Evolutionary conservation across 495 filamentous ascomycete species (phyloP).

Genomic region (Echria macrotheca): DNA sequence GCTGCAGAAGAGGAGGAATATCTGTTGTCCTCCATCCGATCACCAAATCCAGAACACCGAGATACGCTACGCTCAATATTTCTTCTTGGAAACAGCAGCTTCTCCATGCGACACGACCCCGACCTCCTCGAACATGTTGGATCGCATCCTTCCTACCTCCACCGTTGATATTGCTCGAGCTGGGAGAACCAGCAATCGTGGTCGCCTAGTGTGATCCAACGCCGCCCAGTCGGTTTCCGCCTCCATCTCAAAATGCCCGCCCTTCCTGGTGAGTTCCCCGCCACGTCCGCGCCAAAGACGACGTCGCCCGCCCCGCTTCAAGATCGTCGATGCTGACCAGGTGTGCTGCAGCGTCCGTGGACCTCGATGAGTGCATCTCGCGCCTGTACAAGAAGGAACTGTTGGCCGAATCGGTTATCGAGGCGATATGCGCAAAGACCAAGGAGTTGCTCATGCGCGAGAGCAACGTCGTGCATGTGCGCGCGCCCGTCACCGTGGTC

Average conservation of each 20-base stretch:
- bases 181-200: slow-evolving; percentile 22
- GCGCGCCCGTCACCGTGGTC: slow-evolving; percentile 94
- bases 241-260: slow-evolving; percentile 65
- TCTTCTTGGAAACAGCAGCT: too few relatives aligned
- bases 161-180: slow-evolving; percentile 30
- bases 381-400: slow-evolving; percentile 94
- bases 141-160: slow-evolving; percentile 21
- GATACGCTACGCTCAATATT: too few relatives aligned
- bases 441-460: slow-evolving; percentile 99
- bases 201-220: slow-evolving; percentile 17
- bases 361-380: slow-evolving; percentile 96
- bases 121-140: slow-evolving; percentile 30
- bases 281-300: neutral
- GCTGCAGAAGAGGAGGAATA: too few relatives aligned
- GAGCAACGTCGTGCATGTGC: slow-evolving; percentile 98
- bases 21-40: too few relatives aligned
- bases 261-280: slow-evolving; percentile 64
- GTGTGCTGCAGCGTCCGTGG: slow-evolving; percentile 89
- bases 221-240: neutral
- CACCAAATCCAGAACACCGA: too few relatives aligned
- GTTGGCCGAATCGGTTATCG: slow-evolving; percentile 93
- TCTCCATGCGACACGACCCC: slow-evolving; percentile 19
- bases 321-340: too few relatives aligned
- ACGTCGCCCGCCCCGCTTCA: neutral
- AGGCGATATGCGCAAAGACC: slow-evolving; percentile 98